Evolutionary conservation across 306 rosid species (phyloP).

Genomic region (Amphicarpaea edgeworthii): DNA sequence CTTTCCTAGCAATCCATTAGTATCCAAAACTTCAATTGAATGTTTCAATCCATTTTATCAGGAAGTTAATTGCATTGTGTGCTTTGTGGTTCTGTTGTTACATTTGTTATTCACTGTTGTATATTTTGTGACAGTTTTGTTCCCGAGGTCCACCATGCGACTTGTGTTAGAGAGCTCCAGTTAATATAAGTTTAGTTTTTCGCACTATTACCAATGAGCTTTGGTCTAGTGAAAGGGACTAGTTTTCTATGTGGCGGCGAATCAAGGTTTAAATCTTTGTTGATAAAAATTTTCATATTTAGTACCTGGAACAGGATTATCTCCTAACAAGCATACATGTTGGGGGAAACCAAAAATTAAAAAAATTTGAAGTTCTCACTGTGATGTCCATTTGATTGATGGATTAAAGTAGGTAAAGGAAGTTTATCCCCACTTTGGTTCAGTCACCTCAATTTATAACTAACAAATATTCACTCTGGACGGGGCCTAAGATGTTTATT

Average conservation of each 20-base stretch:
- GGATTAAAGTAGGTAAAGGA: background rate
- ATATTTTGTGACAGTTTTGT: background rate
- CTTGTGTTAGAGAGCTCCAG: background rate
- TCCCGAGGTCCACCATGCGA: background rate
- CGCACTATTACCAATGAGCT: too few species aligned
- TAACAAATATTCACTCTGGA: too few species aligned
- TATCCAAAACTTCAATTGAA: slow-evolving; percentile 25
- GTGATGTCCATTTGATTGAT: background rate
- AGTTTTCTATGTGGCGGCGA: too few species aligned
- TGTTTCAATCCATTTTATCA: slow-evolving; percentile 20
- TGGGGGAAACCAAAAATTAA: too few species aligned
- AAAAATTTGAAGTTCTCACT: background rate
- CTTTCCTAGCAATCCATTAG: slow-evolving; percentile 7
- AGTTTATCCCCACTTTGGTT: too few species aligned
- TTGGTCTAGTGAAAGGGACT: too few species aligned
- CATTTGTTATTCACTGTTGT: background rate
- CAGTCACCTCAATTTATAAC: too few species aligned
- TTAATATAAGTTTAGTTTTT: background rate
- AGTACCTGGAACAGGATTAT: too few species aligned
- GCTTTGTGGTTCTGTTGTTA: background rate
- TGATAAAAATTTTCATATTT: too few species aligned
- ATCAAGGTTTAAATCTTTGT: too few species aligned
- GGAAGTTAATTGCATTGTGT: background rate
- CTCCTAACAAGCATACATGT: too few species aligned
- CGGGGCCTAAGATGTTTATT: too few species aligned